Conservation (phyloP, 768 basidiomycete genomes). For the Mycena maculata region DNA sequence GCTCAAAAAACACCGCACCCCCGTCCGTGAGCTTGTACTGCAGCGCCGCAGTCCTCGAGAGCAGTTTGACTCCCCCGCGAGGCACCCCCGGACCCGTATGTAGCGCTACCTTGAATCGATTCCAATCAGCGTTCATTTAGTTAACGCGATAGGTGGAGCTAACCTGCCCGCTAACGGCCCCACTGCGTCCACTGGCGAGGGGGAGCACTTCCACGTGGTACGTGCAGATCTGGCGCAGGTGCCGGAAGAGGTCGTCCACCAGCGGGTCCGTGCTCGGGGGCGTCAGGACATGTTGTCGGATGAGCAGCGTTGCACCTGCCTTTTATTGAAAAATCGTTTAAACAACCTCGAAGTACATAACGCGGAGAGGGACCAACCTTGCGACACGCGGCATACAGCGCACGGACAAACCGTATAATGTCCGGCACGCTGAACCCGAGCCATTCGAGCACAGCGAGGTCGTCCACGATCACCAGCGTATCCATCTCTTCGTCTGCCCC, state of each 20-base stretch:
- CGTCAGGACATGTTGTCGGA: slow-evolving; percentile 73
- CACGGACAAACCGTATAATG: slow-evolving; percentile 68
- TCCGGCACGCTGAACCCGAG: slow-evolving; percentile 67
- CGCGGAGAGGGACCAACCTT: slow-evolving; percentile 52
- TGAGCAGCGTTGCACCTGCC: slow-evolving; percentile 65
- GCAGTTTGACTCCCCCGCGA: slow-evolving; percentile 49
- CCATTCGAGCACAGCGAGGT: slow-evolving; percentile 77
- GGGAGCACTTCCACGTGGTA: slow-evolving; percentile 81
- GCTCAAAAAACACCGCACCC: slow-evolving; percentile 75
- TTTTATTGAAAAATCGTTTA: slow-evolving; percentile 41
- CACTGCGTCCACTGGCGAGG: slow-evolving; percentile 80
- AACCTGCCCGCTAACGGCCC: slow-evolving; percentile 83
- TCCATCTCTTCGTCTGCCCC: slow-evolving; percentile 21
- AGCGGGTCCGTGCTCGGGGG: slow-evolving; percentile 54
- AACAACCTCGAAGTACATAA: not conserved
- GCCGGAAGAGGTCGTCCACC: slow-evolving; percentile 66
- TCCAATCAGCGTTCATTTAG: not conserved
- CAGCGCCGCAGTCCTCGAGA: slow-evolving; percentile 66
- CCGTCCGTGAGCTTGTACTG: slow-evolving; percentile 80
- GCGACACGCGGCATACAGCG: slow-evolving; percentile 64
- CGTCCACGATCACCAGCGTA: slow-evolving; percentile 74
- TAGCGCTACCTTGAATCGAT: slow-evolving; percentile 66
- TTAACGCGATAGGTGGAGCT: slow-evolving; percentile 24
- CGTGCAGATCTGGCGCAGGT: slow-evolving; percentile 69
- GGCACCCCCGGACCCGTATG: slow-evolving; percentile 63